These are phyloP conservation scores for Ophiostoma australiae DNA, from an alignment of 2,329 filamentous ascomycete genomes.

Conservation along the genomic window DNA sequence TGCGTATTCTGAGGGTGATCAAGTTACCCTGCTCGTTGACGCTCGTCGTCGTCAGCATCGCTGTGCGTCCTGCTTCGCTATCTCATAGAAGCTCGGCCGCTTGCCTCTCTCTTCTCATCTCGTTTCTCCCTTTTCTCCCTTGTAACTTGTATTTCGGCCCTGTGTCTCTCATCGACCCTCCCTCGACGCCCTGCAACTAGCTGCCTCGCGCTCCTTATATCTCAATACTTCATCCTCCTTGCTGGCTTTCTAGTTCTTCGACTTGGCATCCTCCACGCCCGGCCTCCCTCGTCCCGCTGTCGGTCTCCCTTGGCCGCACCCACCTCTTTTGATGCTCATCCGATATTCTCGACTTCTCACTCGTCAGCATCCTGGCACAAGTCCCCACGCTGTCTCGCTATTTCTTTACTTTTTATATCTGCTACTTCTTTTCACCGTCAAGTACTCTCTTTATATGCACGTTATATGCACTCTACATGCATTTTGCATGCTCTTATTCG, in stretches of 20 bases:
- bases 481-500: neutral
- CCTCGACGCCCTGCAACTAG: neutral
- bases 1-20: neutral
- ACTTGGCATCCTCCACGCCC: constrained; percentile 1
- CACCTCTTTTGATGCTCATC: constrained; percentile 9
- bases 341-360: constrained; percentile 10
- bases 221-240: neutral
- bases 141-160: neutral
- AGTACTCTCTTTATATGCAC: neutral
- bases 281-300: constrained; percentile 9
- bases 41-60: neutral
- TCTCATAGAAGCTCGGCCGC: neutral
- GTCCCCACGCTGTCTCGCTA: neutral
- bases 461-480: neutral
- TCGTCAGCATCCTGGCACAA: neutral
- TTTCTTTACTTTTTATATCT: neutral
- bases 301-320: neutral
- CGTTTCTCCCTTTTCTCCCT: constrained; percentile 11
- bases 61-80: neutral
- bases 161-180: neutral
- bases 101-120: neutral
- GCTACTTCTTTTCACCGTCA: neutral
- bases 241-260: neutral
- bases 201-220: neutral
- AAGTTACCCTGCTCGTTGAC: neutral